A percentile compares a stretch with the other conserved stretches of the same genome.
Conservation (phyloP, 371 early-diverging fungal genomes). For the Haplosporangium sp. region DNA sequence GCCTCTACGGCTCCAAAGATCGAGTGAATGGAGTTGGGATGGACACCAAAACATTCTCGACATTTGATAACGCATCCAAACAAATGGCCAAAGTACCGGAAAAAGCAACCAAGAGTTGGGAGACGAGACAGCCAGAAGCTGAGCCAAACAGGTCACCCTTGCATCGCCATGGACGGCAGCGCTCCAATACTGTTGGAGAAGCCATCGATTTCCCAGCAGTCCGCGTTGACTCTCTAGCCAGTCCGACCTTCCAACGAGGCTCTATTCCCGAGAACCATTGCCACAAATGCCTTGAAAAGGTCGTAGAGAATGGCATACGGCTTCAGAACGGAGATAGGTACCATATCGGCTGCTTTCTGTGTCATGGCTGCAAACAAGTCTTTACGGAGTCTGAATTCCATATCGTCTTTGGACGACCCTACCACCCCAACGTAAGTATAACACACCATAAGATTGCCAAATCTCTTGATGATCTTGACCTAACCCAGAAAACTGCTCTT, state of each 20-base stretch:
- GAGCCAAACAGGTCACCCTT: conserved; percentile 28
- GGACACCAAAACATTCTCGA: too few relatives aligned
- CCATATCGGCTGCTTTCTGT: conserved; percentile 78
- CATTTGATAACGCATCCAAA: neutral
- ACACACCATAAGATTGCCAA: too few relatives aligned
- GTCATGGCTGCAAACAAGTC: conserved; percentile 70
- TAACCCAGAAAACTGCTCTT: neutral
- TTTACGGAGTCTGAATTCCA: conserved; percentile 73
- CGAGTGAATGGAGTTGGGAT: too few relatives aligned
- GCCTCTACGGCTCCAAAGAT: neutral
- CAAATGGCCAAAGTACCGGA: conserved; percentile 6
- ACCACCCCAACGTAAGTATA: conserved; percentile 60
- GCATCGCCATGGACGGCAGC: conserved; percentile 45
- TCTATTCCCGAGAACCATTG: conserved; percentile 53
- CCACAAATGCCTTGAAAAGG: conserved; percentile 59
- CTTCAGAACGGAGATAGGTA: conserved; percentile 68
- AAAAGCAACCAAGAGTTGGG: conserved; percentile 8
- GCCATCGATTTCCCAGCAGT: conserved; percentile 38
- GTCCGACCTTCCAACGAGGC: conserved; percentile 13
- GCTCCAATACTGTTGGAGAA: conserved; percentile 52
- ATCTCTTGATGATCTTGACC: too few relatives aligned
- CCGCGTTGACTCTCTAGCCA: conserved; percentile 9
- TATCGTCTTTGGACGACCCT: conserved; percentile 58
- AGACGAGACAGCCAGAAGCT: conserved; percentile 6
- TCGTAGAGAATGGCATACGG: conserved; percentile 63